Conservation (phyloP, 2,329 filamentous ascomycete genomes). For the Colletotrichum tamarilloi region DNA sequence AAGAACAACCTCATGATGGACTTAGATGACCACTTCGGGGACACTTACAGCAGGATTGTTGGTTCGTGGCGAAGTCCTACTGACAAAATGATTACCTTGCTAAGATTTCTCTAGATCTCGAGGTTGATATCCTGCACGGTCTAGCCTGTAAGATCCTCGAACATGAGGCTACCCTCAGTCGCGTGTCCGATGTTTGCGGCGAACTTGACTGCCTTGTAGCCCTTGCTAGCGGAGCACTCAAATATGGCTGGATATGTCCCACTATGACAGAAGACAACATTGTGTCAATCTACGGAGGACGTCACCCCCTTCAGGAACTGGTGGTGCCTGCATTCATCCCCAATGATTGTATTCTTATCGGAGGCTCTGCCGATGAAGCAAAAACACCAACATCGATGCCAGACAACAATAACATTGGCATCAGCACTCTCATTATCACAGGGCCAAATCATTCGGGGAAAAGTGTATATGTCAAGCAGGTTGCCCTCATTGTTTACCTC, state of each 20-base stretch:
- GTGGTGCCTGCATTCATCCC: constrained; percentile 83
- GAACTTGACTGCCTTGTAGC: constrained; percentile 90
- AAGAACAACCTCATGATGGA: constrained; percentile 86
- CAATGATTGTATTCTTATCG: constrained; percentile 79
- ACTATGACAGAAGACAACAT: constrained; percentile 76
- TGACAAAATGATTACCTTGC: background rate
- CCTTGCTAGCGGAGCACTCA: constrained; percentile 79
- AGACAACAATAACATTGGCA: constrained; percentile 5
- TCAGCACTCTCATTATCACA: constrained; percentile 81
- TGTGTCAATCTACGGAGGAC: constrained; percentile 80
- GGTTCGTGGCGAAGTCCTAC: constrained; percentile 59
- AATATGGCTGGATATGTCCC: constrained; percentile 78
- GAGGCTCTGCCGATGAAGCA: constrained; percentile 59
- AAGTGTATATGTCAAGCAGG: constrained; percentile 94
- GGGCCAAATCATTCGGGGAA: constrained; percentile 98
- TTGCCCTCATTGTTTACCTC: constrained; percentile 90
- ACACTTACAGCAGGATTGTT: constrained; percentile 86
- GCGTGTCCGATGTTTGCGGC: constrained; percentile 83
- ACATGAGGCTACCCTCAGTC: constrained; percentile 73
- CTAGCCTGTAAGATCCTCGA: constrained; percentile 78
- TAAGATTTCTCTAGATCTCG: constrained; percentile 68
- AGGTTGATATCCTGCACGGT: constrained; percentile 87
- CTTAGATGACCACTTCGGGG: constrained; percentile 84
- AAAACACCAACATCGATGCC: constrained; percentile 32
- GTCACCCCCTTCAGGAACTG: constrained; percentile 88